Percentiles rank a stretch among this genome's conserved stretches.
These are phyloP conservation scores for Candida insectalens DNA, from an alignment of 805 yeast genomes.

Conservation along the genomic window DNA sequence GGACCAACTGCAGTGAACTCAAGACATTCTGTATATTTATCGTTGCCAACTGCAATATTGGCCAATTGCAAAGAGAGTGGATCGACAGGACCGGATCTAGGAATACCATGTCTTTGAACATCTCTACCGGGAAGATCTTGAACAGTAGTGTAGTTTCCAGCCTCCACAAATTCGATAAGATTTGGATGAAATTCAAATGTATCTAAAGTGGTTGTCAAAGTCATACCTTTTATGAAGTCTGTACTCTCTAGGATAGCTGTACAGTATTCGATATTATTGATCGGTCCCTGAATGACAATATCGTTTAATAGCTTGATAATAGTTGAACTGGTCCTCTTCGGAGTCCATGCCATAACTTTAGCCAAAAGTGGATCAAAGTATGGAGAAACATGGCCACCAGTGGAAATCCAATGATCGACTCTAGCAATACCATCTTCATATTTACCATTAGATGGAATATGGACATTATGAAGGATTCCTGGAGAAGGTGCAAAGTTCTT, in stretches of 20 bases:
- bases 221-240: conserved; percentile 10
- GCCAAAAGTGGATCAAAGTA: conserved; percentile 24
- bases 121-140: conserved; percentile 34
- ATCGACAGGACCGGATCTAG: conserved; percentile 20
- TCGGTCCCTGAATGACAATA: conserved; percentile 18
- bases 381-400: conserved; percentile 20
- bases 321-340: conserved; percentile 13
- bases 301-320: conserved; percentile 13
- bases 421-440: conserved; percentile 7
- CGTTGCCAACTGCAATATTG: conserved; percentile 19
- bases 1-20: conserved; percentile 22
- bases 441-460: conserved; percentile 5
- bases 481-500: conserved; percentile 20
- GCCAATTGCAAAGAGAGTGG: conserved; percentile 18
- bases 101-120: conserved; percentile 19
- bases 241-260: conserved; percentile 10
- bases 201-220: conserved; percentile 15
- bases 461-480: conserved; percentile 17
- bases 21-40: conserved; percentile 11
- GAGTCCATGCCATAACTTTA: conserved; percentile 20
- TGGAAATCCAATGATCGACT: conserved; percentile 20
- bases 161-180: conserved; percentile 19
- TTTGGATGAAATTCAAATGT: conserved; percentile 14
- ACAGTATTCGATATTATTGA: conserved; percentile 19
- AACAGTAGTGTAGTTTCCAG: conserved; percentile 44